These are phyloP conservation scores for Cadophora luteo-olivacea DNA, from an alignment of 2,329 filamentous ascomycete genomes.

Conservation along the genomic window DNA sequence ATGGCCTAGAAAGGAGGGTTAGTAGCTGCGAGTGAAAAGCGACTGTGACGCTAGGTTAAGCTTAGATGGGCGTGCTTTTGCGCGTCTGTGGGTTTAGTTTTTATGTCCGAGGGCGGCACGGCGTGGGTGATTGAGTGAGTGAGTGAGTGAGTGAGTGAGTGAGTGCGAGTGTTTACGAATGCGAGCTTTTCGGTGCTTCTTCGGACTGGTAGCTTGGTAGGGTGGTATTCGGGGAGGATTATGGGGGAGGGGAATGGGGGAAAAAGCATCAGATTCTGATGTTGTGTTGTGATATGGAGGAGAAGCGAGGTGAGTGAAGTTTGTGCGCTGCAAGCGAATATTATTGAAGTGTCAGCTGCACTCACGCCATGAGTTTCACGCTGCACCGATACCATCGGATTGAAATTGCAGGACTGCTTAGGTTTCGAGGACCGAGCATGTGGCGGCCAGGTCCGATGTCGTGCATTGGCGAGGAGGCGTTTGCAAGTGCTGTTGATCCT, in stretches of 20 bases:
- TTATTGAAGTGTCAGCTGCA: not conserved
- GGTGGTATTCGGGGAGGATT: not conserved
- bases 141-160: too few relatives aligned
- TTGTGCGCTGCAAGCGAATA: not conserved
- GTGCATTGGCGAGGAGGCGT: not conserved
- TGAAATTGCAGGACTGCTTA: not conserved
- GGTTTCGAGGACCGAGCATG: not conserved
- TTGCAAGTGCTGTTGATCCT: not conserved
- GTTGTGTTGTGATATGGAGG: not conserved
- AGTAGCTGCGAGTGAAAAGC: not conserved
- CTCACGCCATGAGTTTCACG: not conserved
- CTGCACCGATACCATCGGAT: not conserved
- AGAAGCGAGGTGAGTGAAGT: not conserved
- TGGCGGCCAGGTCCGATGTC: not conserved
- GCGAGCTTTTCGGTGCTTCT: not conserved
- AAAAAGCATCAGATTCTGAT: not conserved
- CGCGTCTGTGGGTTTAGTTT: not conserved
- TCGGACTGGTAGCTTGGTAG: not conserved
- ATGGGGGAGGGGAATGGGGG: not conserved
- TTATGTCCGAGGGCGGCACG: not conserved
- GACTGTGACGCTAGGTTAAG: conserved; percentile 1
- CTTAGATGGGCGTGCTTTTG: not conserved
- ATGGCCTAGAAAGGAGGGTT: not conserved
- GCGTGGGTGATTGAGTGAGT: not conserved
- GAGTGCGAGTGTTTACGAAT: not conserved